phyloP scores from a whole-genome alignment of 371 early-diverging fungal genomes.

The Saksenaea vasiformis region DNA sequence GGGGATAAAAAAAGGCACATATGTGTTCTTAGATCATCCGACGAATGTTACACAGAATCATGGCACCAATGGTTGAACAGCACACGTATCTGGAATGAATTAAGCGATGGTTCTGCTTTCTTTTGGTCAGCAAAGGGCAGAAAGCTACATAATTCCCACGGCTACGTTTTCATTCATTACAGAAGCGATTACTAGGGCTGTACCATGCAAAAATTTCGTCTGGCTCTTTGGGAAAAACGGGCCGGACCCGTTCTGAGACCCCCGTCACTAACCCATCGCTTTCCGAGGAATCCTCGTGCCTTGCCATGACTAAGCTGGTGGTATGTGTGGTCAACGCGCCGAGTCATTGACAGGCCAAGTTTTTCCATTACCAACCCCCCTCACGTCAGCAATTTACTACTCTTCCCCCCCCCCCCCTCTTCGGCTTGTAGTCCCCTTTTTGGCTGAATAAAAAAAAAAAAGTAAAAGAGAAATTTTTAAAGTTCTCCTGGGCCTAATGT shows the following conservation, averaged over 20 bases:
- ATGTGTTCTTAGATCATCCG: slow-evolving; percentile 3
- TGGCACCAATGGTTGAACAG: slow-evolving; percentile 1
- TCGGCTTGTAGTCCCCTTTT: too few species aligned
- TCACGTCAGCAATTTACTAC: too few species aligned
- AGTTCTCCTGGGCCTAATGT: neutral
- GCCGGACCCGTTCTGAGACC: neutral
- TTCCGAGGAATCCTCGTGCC: neutral
- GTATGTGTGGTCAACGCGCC: neutral
- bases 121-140: neutral
- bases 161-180: too few species aligned
- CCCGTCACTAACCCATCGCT: neutral
- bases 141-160: neutral
- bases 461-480: neutral
- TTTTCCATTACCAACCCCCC: too few species aligned
- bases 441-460: neutral
- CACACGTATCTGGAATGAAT: neutral
- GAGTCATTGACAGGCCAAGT: neutral
- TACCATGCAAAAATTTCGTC: too few species aligned
- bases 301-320: neutral
- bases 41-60: neutral
- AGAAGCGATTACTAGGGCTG: too few species aligned
- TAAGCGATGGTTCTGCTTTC: neutral
- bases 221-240: neutral
- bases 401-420: neutral
- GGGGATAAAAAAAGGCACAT: neutral